Conservation (phyloP, 2,329 filamentous ascomycete genomes). For the Alternaria angustiovoidea region DNA sequence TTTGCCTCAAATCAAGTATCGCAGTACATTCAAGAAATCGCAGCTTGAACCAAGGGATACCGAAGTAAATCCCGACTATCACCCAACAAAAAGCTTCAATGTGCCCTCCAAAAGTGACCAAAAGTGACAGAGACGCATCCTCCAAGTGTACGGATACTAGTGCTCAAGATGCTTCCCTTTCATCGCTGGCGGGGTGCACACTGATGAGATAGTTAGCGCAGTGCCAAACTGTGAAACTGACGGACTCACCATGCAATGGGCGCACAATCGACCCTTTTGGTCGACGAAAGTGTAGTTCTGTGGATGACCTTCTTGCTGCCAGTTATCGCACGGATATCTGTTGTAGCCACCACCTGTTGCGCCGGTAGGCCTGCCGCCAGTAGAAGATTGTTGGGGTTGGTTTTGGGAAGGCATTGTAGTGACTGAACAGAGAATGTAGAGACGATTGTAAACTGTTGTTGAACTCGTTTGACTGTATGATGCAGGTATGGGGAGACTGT, state of each 20-base stretch:
- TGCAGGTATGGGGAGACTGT: slow-evolving; percentile 1
- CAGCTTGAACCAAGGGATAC: not conserved
- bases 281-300: slow-evolving; percentile 29
- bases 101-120: not conserved
- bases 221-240: slow-evolving; percentile 18
- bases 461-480: not conserved
- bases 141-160: not conserved
- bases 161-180: not conserved
- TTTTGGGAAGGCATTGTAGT: slow-evolving; percentile 25
- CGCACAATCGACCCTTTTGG: slow-evolving; percentile 28
- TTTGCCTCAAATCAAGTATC: not conserved
- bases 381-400: slow-evolving; percentile 22
- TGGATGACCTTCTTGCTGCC: slow-evolving; percentile 30
- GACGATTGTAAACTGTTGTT: not conserved
- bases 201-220: slow-evolving; percentile 29
- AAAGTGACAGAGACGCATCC: not conserved
- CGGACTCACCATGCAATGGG: slow-evolving; percentile 35
- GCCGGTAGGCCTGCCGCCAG: slow-evolving; percentile 33
- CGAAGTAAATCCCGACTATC: not conserved
- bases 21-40: not conserved
- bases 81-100: not conserved
- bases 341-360: slow-evolving; percentile 34
- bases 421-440: not conserved
- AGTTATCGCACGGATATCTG: slow-evolving; percentile 32
- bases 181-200: slow-evolving; percentile 32